Base-by-base conservation (phyloP, 192 early-diverging fungal species). In the Phlyctochytrium planicorne region DNA sequence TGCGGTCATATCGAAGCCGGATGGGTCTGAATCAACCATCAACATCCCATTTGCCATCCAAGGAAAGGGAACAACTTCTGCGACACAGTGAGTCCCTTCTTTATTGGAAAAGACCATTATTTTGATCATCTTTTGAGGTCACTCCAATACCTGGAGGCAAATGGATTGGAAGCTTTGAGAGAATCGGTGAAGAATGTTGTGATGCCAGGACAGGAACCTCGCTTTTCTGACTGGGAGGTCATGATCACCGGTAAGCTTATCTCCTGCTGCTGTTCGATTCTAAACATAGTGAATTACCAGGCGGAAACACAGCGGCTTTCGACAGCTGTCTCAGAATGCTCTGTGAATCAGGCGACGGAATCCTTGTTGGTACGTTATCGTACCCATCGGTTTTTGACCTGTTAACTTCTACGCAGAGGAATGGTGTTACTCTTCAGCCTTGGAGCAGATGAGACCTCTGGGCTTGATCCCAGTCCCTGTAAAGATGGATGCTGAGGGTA, bases 171-270 rank as follows among this genome's bases (percentile, higher is more conserved):
- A 10, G 55, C 55, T 6, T 57, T 57, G 55, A 10, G 55, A 29
- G 6, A 4, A 12, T 12, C 55, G 12, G 27, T 57, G 14, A 29
- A 29, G 55, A 57, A 29, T 12, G 16, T 14, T 57, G 16, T 57
- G 6, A 4, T 57, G 10, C 6, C 14, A 27, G 55, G 27, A 6
- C 20, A 57, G 10, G 27, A 27, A 6, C 88, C 88, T 10, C 62
- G 65, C 47, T 88, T 86, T 67, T 71, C 61, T 27, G 85, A 90
- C 72, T 90, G 87, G 87, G 85, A 90, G 30, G 80, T 88, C 1
- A 70, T 88, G 10, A 78, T 81, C 50, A 85, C 87, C 27, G 34
- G 74, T 72, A n/a, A 86, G 88, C 32, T 87, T 85, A 65, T 87
- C 85, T 0, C 86, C 87, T 53, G 85, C 79, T 24, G 82, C n/a